A percentile compares a stretch with the other conserved stretches of the same genome.
Evolutionary conservation across 2,329 filamentous ascomycete species (phyloP).

Genomic region (Monosporascus sp.): DNA sequence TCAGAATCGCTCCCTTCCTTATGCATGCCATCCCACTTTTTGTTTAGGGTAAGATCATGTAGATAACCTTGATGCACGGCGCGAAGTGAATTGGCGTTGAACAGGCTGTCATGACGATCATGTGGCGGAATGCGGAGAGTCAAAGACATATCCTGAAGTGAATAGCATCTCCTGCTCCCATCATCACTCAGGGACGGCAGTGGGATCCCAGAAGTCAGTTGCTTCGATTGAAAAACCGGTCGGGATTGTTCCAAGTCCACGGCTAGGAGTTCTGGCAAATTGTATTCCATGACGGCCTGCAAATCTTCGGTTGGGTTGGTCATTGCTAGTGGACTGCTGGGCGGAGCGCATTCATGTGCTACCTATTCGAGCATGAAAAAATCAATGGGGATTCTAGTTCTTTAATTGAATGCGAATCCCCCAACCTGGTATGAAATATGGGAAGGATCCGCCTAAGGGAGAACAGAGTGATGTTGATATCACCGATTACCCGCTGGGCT

Average conservation of each 20-base stretch:
- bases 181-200: slow-evolving; percentile 29
- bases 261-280: slow-evolving; percentile 51
- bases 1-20: slow-evolving; percentile 23
- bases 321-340: slow-evolving; percentile 4
- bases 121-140: slow-evolving; percentile 11
- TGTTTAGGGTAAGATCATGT: slow-evolving; percentile 16
- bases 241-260: slow-evolving; percentile 47
- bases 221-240: slow-evolving; percentile 42
- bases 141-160: slow-evolving; percentile 18
- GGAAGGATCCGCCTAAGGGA: not conserved
- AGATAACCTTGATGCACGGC: slow-evolving; percentile 19
- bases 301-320: slow-evolving; percentile 12
- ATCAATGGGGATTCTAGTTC: too few relatives aligned
- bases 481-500: too few relatives aligned
- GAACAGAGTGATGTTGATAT: not conserved
- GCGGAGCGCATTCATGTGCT: not conserved
- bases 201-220: slow-evolving; percentile 49
- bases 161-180: slow-evolving; percentile 18
- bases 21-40: slow-evolving; percentile 5
- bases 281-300: slow-evolving; percentile 33
- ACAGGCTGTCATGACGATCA: slow-evolving; percentile 4
- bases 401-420: too few relatives aligned
- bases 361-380: too few relatives aligned
- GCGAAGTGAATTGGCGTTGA: slow-evolving; percentile 19
- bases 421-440: too few relatives aligned